phyloP scores from a whole-genome alignment of 2,329 filamentous ascomycete species.

The Colletotrichum sp. region DNA sequence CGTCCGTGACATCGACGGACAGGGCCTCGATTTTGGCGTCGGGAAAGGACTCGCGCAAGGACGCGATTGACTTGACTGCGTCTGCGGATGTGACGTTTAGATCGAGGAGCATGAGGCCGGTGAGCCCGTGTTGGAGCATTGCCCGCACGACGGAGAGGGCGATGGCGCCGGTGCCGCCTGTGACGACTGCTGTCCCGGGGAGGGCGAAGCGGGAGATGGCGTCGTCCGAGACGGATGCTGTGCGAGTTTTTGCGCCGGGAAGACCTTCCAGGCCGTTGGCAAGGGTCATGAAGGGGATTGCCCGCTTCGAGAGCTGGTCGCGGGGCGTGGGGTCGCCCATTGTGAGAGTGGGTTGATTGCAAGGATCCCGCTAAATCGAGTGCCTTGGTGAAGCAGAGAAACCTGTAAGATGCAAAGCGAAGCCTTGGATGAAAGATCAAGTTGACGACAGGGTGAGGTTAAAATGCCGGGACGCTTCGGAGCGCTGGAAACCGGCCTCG shows the following conservation, averaged over 20 bases:
- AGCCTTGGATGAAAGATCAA: too few relatives aligned
- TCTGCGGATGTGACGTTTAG: conserved; percentile 49
- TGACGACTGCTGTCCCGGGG: conserved; percentile 51
- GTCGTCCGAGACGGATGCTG: background rate
- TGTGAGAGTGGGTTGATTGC: background rate
- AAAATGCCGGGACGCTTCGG: background rate
- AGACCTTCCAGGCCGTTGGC: conserved; percentile 2
- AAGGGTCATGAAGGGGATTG: conserved; percentile 31
- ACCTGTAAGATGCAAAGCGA: background rate
- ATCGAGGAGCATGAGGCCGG: conserved; percentile 66
- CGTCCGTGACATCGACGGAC: conserved; percentile 58
- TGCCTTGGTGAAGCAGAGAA: background rate
- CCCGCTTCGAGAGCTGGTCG: conserved; percentile 26
- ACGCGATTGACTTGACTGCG: conserved; percentile 34
- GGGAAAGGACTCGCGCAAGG: conserved; percentile 60
- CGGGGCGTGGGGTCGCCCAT: conserved; percentile 11
- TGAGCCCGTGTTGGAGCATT: conserved; percentile 71
- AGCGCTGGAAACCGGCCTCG: background rate
- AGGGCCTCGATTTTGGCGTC: conserved; percentile 51
- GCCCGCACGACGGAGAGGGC: conserved; percentile 70
- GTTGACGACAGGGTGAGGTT: background rate
- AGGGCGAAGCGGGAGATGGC: conserved; percentile 33
- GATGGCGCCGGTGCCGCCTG: conserved; percentile 70
- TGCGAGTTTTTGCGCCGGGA: conserved; percentile 10
- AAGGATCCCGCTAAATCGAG: background rate